These are phyloP conservation scores for Sporisorium iseilematis-ciliati DNA, from an alignment of 1,284 basidiomycete species.

Conservation along the genomic window DNA sequence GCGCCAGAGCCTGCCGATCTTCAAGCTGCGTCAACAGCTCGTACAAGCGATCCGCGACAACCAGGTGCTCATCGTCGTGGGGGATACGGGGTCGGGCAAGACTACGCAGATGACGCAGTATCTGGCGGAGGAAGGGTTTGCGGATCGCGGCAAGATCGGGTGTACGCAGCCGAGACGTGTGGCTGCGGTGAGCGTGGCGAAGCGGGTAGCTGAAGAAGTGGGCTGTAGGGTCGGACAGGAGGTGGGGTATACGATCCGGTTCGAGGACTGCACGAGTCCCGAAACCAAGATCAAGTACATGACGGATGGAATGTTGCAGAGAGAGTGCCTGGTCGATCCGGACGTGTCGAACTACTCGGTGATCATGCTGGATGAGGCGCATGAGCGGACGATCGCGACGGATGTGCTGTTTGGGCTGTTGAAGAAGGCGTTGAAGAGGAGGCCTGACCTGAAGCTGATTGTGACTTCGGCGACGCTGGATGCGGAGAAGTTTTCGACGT, in stretches of 20 bases:
- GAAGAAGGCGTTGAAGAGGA: slow-evolving; percentile 94
- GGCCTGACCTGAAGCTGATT: slow-evolving; percentile 95
- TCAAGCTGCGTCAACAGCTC: slow-evolving; percentile 91
- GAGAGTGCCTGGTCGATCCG: slow-evolving; percentile 95
- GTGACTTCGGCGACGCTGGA: slow-evolving; percentile 99
- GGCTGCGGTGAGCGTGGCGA: slow-evolving; percentile 98
- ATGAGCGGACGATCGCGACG: slow-evolving; percentile 96
- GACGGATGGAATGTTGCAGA: slow-evolving; percentile 99
- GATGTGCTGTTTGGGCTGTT: slow-evolving; percentile 96
- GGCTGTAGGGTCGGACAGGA: slow-evolving; percentile 96
- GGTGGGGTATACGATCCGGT: slow-evolving; percentile 98
- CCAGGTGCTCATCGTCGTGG: slow-evolving; percentile 92
- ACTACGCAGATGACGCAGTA: slow-evolving; percentile 92
- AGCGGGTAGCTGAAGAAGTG: slow-evolving; percentile 97
- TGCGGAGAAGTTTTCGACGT: slow-evolving; percentile 98
- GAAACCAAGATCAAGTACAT: slow-evolving; percentile 99
- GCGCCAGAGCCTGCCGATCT: slow-evolving; percentile 89
- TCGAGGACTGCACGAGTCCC: slow-evolving; percentile 97
- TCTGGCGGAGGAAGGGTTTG: slow-evolving; percentile 86
- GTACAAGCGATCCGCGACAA: slow-evolving; percentile 94
- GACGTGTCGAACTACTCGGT: slow-evolving; percentile 92
- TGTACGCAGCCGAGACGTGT: slow-evolving; percentile 99
- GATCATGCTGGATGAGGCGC: slow-evolving; percentile 98
- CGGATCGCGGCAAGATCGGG: slow-evolving; percentile 88
- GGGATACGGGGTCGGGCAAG: slow-evolving; percentile 92